phyloP scores from a whole-genome alignment of 2,329 filamentous ascomycete genomes.

The Phaeosphaeria sp. region DNA sequence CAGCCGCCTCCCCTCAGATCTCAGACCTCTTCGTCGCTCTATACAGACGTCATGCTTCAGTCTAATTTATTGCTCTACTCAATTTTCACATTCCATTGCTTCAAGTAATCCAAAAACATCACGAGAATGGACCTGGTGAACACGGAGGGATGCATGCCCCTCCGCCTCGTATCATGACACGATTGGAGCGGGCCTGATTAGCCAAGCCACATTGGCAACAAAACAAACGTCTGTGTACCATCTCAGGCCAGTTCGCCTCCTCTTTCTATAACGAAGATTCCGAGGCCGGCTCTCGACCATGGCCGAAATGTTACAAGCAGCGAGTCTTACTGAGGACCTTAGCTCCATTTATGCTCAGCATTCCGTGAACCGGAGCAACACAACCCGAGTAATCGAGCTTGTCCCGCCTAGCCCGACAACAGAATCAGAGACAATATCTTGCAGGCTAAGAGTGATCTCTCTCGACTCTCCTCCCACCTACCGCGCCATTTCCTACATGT shows the following conservation, averaged over 20 bases:
- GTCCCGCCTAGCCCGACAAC: neutral
- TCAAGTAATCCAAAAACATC: too few species aligned
- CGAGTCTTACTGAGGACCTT: neutral
- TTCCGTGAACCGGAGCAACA: neutral
- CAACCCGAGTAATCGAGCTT: neutral
- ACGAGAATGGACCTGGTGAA: too few species aligned
- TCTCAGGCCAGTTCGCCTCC: neutral
- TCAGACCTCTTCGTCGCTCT: neutral
- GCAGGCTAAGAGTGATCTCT: neutral
- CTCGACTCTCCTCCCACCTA: neutral
- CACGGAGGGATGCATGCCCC: neutral
- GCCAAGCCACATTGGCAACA: neutral
- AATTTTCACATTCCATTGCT: neutral
- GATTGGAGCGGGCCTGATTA: neutral
- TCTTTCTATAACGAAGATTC: neutral
- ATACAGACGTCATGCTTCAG: neutral
- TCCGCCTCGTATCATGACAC: neutral
- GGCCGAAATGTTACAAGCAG: neutral
- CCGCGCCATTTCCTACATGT: neutral
- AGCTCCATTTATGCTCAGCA: neutral
- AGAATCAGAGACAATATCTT: neutral
- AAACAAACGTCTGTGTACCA: neutral
- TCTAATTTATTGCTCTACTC: neutral
- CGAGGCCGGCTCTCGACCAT: neutral
- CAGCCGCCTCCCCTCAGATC: too few species aligned